These are phyloP conservation scores for Periglandula ipomoeae DNA, from an alignment of 2,329 filamentous ascomycete genomes.

Conservation along the genomic window DNA sequence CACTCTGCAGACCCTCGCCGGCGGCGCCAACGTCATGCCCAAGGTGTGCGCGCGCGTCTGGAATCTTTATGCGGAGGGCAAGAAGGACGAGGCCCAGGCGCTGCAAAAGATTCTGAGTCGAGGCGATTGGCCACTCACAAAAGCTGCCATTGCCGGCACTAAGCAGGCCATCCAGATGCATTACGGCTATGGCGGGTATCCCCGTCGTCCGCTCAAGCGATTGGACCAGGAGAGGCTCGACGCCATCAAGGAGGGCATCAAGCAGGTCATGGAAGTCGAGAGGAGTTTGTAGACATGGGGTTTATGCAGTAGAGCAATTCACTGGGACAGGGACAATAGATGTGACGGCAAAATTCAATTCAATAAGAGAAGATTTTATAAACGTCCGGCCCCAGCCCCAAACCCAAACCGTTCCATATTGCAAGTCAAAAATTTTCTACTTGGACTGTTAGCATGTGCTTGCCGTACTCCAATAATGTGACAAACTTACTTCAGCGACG, in stretches of 20 bases:
- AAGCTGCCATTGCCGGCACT: constrained; percentile 75
- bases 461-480: too few relatives aligned
- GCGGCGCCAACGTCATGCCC: constrained; percentile 77
- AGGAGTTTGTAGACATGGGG: constrained; percentile 19
- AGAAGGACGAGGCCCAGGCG: constrained; percentile 63
- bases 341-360: too few relatives aligned
- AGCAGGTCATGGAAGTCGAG: constrained; percentile 59
- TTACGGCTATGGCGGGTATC: constrained; percentile 72
- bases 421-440: too few relatives aligned
- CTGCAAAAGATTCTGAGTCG: constrained; percentile 70
- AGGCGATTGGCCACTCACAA: constrained; percentile 76
- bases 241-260: constrained; percentile 45
- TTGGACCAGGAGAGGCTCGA: constrained; percentile 47
- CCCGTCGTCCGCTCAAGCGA: constrained; percentile 62
- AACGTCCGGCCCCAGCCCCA: too few relatives aligned
- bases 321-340: too few relatives aligned
- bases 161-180: constrained; percentile 75
- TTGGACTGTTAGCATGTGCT: too few relatives aligned
- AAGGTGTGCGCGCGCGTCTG: constrained; percentile 73
- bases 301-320: too few relatives aligned
- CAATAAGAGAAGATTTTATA: too few relatives aligned
- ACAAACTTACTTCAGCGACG: too few relatives aligned
- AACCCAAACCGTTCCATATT: too few relatives aligned
- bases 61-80: constrained; percentile 65
- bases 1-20: constrained; percentile 70